Conservation (phyloP, 2,329 filamentous ascomycete species). For the Fusarium cyanostomum region DNA sequence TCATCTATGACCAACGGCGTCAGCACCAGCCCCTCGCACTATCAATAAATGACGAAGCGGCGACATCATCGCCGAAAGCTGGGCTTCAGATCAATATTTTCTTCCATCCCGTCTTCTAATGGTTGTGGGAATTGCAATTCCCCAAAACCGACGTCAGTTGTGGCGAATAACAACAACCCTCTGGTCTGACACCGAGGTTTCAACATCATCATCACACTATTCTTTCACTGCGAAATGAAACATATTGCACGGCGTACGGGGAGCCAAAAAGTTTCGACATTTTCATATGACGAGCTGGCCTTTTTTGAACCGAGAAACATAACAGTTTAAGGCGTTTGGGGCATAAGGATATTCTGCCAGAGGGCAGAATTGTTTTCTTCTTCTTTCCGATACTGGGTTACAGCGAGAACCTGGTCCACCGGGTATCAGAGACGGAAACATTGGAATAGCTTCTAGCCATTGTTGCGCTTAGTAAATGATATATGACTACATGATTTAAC, state of each 20-base stretch:
- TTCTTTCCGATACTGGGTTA: background rate
- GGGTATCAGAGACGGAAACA: background rate
- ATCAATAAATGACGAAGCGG: conserved; percentile 9
- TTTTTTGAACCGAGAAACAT: conserved; percentile 23
- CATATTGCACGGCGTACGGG: conserved; percentile 22
- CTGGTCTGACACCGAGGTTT: background rate
- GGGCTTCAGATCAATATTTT: background rate
- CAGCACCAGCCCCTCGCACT: conserved; percentile 25
- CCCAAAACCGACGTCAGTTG: conserved; percentile 27
- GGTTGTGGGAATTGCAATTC: background rate
- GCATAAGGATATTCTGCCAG: background rate
- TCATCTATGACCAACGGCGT: conserved; percentile 45
- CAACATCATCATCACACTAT: conserved; percentile 1
- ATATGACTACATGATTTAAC: conserved; percentile 12
- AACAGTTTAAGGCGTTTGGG: conserved; percentile 30
- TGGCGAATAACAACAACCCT: conserved; percentile 14
- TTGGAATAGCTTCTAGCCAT: background rate
- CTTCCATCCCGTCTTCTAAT: background rate
- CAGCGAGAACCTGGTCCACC: conserved; percentile 1
- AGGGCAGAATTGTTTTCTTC: conserved; percentile 15
- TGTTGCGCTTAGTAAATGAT: conserved; percentile 20
- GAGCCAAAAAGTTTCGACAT: conserved; percentile 25
- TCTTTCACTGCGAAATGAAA: conserved; percentile 6
- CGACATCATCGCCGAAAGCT: background rate
- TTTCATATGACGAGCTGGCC: conserved; percentile 23